Base-by-base conservation (phyloP, 495 filamentous ascomycete species). In the Hypomontagnella monticulosa region DNA sequence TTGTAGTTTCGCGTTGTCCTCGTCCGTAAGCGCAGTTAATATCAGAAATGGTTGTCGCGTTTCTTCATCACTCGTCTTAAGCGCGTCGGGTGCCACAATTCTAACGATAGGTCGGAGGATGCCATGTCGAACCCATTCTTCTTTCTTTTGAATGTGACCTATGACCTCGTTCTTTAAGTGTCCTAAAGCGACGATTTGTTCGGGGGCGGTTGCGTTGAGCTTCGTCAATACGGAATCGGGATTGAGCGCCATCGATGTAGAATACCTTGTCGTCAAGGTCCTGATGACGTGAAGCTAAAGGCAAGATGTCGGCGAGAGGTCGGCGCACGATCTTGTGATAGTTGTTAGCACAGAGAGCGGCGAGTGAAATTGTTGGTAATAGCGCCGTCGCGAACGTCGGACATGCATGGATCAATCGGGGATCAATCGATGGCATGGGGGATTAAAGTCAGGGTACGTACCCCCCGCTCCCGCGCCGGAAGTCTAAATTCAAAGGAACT, bases 121-220 rank as follows among this genome's bases (percentile, higher is more conserved):
- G 11, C 93, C 93, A 44, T 80, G 75, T 46, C 78, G 77, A 16
- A 98, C 78, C 82, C 87, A 93, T 37, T 84, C 66, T 70, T 93
- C 89, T 75, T 99, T 99, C 71, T 88, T 86, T 71, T 95, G 88
- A 20, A 91, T 86, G 77, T 97, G 92, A 32, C 95, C 95, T 66
- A 97, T 87, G 40, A 95, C 80, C 57, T 96, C 90, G 75, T 97
- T 93, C 81, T 96, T 99, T 11, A 98, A 75, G 23, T 81, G 78
- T 43, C 87, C 84, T 40, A 99, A 83, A 47, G 86, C 83, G 38
- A 79, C 79, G 27, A 89, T 80, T 70, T 91, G 90, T 41, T 86
- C 81, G 4, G 81, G 79, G 61, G 85, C 86, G 50, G 82, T 84
- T 40, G 88, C 80, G 67, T 78, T 84, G 60, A 93, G 81, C 75